Evolutionary conservation across 805 yeast species (phyloP), one percentile per base, ranked within the genome.

Genomic region (Starmerella vaccinii): DNA sequence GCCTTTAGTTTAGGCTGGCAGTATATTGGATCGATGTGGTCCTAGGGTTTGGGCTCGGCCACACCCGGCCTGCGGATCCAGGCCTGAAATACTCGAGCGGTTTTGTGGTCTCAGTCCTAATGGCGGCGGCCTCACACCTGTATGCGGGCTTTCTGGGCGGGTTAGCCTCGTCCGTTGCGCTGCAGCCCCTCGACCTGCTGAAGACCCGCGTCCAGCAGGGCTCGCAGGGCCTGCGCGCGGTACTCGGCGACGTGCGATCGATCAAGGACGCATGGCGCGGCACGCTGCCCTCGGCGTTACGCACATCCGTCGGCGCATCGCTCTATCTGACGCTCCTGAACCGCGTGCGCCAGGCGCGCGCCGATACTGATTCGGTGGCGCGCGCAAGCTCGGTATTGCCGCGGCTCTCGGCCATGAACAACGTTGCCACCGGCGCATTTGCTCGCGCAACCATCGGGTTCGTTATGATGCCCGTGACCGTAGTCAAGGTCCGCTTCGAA

Each of bases 281-380:
- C 0, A 90, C 95, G 0, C 60, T 88, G 34, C 96, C 98, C 0
- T 85, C 95, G 19, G 88, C 94, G 0, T 60, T 90, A 23, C 73
- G 98, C 53, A 90, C 96, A 0, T 86, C 96, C 0, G 71, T 86
- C 12, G 98, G 98, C 0, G 83, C 94, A 39, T 95, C 92, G 0
- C 67, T 92, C 30, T 92, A 92, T 61, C 72, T 92, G 48, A 76
- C 95, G 0, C 73, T 82, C 15, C 68, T 92, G 49, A 71, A 41
- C 57, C 80, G 41, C 75, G 82, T 4, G 62, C 62, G 30, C 43
- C 58, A 15, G 63, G 57, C 46, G 18, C 26, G 33, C 24, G 49
- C 48, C 16, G 22, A 13, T 5, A 24, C 27, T 5, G 33, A 19
- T 33, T 24, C 39, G 5, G 4, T n/a, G 5, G 34, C 8, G 16